Evolutionary conservation across 1,284 basidiomycete genomes (phyloP).

Genomic region (Amylostereum areolatum): DNA sequence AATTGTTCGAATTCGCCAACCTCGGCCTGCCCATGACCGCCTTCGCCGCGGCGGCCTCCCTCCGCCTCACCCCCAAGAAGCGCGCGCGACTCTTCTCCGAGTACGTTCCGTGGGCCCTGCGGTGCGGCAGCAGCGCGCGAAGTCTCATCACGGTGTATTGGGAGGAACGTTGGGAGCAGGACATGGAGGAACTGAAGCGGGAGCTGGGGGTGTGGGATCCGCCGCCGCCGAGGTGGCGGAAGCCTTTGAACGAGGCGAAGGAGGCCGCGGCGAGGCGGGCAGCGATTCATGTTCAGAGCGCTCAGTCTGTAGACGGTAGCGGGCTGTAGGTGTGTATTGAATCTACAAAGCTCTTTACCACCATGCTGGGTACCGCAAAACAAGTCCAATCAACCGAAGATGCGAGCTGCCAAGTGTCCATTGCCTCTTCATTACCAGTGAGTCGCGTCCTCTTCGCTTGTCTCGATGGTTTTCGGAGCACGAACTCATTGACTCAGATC

Average conservation of each 20-base stretch:
- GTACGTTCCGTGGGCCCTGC: slow-evolving; percentile 88
- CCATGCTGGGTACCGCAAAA: too few species aligned
- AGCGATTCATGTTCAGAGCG: neutral
- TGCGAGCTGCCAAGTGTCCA: too few species aligned
- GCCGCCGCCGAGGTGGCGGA: slow-evolving; percentile 59
- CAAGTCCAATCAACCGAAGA: too few species aligned
- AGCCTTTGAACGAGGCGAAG: slow-evolving; percentile 50
- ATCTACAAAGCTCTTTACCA: too few species aligned
- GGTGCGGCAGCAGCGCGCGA: slow-evolving; percentile 67
- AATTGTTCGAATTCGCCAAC: slow-evolving; percentile 93
- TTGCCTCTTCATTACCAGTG: too few species aligned
- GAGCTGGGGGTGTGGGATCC: slow-evolving; percentile 84
- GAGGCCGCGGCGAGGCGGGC: slow-evolving; percentile 29
- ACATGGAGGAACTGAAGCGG: slow-evolving; percentile 72
- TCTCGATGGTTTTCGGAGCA: too few species aligned
- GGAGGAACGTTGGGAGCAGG: slow-evolving; percentile 91
- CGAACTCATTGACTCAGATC: too few species aligned
- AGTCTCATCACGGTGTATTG: slow-evolving; percentile 91
- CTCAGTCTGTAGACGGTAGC: too few species aligned
- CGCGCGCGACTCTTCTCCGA: slow-evolving; percentile 61
- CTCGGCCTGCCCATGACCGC: slow-evolving; percentile 87
- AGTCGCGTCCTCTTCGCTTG: too few species aligned
- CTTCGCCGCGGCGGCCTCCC: slow-evolving; percentile 74
- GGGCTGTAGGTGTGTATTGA: too few species aligned
- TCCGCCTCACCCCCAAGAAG: slow-evolving; percentile 54